These are phyloP conservation scores for Cladophialophora immunda DNA, from an alignment of 2,329 filamentous ascomycete genomes.

Conservation along the genomic window DNA sequence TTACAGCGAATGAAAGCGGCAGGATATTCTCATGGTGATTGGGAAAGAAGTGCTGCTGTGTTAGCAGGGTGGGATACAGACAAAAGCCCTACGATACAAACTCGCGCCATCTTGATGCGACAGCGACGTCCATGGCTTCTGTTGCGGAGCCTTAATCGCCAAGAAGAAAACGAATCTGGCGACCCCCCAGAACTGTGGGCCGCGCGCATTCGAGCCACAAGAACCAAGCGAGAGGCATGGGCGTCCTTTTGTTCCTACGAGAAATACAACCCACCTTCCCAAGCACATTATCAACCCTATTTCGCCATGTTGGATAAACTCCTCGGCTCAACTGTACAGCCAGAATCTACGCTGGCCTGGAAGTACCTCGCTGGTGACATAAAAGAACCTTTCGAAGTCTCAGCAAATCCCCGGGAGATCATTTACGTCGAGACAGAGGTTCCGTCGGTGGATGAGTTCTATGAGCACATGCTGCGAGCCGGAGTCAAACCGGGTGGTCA, in stretches of 20 bases:
- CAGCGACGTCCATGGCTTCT: slow-evolving; percentile 34
- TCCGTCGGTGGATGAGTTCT: slow-evolving; percentile 62
- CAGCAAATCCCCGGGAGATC: slow-evolving; percentile 64
- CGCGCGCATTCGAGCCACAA: slow-evolving; percentile 66
- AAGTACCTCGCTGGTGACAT: slow-evolving; percentile 61
- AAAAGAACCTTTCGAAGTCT: slow-evolving; percentile 63
- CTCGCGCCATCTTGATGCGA: slow-evolving; percentile 54
- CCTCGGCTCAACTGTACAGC: slow-evolving; percentile 48
- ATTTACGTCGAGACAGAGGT: slow-evolving; percentile 65
- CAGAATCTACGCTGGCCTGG: slow-evolving; percentile 13
- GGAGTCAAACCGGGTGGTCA: slow-evolving; percentile 53
- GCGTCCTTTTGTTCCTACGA: slow-evolving; percentile 68
- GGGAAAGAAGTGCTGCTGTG: slow-evolving; percentile 64
- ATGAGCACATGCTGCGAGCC: slow-evolving; percentile 58
- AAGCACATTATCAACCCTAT: slow-evolving; percentile 48
- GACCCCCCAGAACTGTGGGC: slow-evolving; percentile 58
- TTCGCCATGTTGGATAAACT: slow-evolving; percentile 67
- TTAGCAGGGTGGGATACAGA: slow-evolving; percentile 71
- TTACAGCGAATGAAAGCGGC: slow-evolving; percentile 66
- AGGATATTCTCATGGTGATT: slow-evolving; percentile 61
- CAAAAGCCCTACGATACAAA: slow-evolving; percentile 69
- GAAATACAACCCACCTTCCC: slow-evolving; percentile 48
- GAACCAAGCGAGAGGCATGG: slow-evolving; percentile 71
- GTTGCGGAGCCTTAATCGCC: slow-evolving; percentile 33
- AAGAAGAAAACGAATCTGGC: slow-evolving; percentile 14